These are phyloP conservation scores for Pseudopithomyces maydicus DNA, from an alignment of 2,329 filamentous ascomycete species.

Conservation along the genomic window DNA sequence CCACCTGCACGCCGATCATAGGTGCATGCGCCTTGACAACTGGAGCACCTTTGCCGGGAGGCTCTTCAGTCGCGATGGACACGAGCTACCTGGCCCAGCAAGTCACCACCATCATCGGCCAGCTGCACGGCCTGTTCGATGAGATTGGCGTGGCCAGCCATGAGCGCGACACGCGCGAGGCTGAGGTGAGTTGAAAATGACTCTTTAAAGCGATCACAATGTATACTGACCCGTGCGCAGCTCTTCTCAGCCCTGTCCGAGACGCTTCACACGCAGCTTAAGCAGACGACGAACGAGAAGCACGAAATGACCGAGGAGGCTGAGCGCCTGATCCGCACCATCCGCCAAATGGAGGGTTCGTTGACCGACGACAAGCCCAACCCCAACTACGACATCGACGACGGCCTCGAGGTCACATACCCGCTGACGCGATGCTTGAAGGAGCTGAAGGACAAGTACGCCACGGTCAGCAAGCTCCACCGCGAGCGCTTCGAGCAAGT, in stretches of 20 bases:
- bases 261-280: slow-evolving; percentile 87
- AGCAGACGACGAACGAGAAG: slow-evolving; percentile 84
- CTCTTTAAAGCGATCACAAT: neutral
- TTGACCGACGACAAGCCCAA: slow-evolving; percentile 75
- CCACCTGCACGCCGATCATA: slow-evolving; percentile 27
- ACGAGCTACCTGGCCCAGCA: slow-evolving; percentile 92
- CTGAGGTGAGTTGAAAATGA: slow-evolving; percentile 69
- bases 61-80: slow-evolving; percentile 67
- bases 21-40: slow-evolving; percentile 41
- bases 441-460: slow-evolving; percentile 83
- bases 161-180: slow-evolving; percentile 87
- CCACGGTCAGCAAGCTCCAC: slow-evolving; percentile 78
- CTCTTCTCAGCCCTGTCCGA: slow-evolving; percentile 91
- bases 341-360: slow-evolving; percentile 91
- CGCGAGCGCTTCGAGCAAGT: slow-evolving; percentile 94
- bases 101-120: slow-evolving; percentile 90
- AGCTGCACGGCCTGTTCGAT: slow-evolving; percentile 93
- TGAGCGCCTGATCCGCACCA: slow-evolving; percentile 79
- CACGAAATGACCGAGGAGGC: slow-evolving; percentile 89
- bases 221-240: slow-evolving; percentile 52
- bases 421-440: slow-evolving; percentile 82
- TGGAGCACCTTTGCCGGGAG: slow-evolving; percentile 33
- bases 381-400: slow-evolving; percentile 69
- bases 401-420: slow-evolving; percentile 77
- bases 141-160: slow-evolving; percentile 95